These are phyloP conservation scores for Bruguiera hainesii DNA, from an alignment of 441 rosid genomes.

Conservation along the genomic window DNA sequence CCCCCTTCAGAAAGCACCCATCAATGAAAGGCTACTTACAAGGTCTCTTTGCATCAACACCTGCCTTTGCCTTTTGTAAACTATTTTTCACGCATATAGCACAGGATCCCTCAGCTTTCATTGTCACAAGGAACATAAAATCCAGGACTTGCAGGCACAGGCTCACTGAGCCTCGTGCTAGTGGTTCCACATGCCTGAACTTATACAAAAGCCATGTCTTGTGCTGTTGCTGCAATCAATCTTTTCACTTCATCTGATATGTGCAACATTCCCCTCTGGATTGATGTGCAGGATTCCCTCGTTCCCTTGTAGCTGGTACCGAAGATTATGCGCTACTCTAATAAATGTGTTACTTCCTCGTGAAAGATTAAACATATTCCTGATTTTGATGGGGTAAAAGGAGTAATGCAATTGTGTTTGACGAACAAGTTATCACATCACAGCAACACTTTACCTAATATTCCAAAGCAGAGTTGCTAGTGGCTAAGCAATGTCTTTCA, in stretches of 20 bases:
- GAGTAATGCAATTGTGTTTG: not conserved
- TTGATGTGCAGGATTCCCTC: not conserved
- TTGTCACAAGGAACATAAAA: not conserved
- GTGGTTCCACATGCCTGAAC: conserved; percentile 13
- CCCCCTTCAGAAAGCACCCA: conserved; percentile 3
- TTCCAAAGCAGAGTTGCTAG: not conserved
- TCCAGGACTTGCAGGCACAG: not conserved
- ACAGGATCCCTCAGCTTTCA: conserved; percentile 13
- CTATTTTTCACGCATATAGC: not conserved
- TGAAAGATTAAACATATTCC: not conserved
- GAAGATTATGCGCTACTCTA: not conserved
- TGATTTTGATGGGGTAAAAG: not conserved
- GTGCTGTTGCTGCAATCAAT: not conserved
- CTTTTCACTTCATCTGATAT: not conserved
- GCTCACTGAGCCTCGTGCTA: conserved; percentile 3
- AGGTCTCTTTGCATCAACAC: conserved; percentile 13
- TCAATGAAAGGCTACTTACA: conserved; percentile 3
- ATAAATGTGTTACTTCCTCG: not conserved
- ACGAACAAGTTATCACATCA: conserved; percentile 10
- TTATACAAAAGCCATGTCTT: not conserved
- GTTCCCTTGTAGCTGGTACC: conserved; percentile 16
- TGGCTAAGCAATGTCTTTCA: not conserved
- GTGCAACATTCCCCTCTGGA: not conserved
- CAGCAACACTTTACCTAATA: conserved; percentile 8
- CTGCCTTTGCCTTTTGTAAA: not conserved